Conservation (phyloP, 345 rosid species). For the Brassica cretica region DNA sequence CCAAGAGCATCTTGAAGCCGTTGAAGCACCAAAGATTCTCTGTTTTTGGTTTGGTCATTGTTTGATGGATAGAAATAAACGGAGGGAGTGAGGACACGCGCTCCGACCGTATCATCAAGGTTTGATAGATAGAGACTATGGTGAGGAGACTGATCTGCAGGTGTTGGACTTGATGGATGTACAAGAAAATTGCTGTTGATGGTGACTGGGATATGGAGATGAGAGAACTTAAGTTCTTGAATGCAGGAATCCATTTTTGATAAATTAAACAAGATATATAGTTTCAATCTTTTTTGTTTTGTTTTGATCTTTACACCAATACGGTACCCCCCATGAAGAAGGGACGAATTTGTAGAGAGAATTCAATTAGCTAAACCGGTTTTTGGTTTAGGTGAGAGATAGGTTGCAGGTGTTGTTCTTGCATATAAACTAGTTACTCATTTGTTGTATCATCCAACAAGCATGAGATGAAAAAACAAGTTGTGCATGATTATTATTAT, state of each 20-base stretch:
- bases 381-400: conserved; percentile 28
- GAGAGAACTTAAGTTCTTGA: conserved; percentile 61
- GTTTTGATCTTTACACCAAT: neutral
- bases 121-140: conserved; percentile 80
- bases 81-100: conserved; percentile 85
- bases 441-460: conserved; percentile 19
- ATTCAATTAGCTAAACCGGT: conserved; percentile 22
- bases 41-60: neutral
- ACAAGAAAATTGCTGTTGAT: conserved; percentile 42
- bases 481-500: neutral
- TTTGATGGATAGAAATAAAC: conserved; percentile 60
- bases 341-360: conserved; percentile 18
- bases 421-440: conserved; percentile 13
- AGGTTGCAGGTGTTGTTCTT: conserved; percentile 33
- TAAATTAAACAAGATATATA: neutral
- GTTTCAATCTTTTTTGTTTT: neutral
- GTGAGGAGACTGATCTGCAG: conserved; percentile 41
- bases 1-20: conserved; percentile 55
- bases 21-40: conserved; percentile 35
- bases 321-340: neutral
- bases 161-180: conserved; percentile 58
- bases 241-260: conserved; percentile 60
- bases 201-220: conserved; percentile 51
- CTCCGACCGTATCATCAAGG: conserved; percentile 76
- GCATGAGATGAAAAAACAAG: conserved; percentile 21